These are phyloP conservation scores for Pseudogymnoascus sp. DNA, from an alignment of 2,329 filamentous ascomycete genomes.

Conservation along the genomic window DNA sequence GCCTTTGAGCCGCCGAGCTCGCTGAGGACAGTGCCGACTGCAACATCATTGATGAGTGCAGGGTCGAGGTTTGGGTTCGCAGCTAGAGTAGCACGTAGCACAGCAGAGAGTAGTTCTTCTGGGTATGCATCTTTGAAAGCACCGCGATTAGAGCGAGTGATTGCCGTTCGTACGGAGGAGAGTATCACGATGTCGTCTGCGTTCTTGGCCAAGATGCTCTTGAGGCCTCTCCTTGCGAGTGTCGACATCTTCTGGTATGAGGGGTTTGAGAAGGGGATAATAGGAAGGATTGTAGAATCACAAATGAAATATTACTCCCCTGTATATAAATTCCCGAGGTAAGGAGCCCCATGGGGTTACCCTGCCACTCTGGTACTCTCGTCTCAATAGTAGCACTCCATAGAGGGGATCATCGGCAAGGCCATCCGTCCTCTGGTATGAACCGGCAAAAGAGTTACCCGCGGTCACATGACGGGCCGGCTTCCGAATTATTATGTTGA, in stretches of 20 bases:
- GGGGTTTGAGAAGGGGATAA: background rate
- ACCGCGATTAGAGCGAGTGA: slow-evolving; percentile 78
- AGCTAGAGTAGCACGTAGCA: slow-evolving; percentile 59
- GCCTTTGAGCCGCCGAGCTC: slow-evolving; percentile 88
- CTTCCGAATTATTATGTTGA: too few relatives aligned
- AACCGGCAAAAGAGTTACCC: slow-evolving; percentile 8
- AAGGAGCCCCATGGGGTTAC: slow-evolving; percentile 1
- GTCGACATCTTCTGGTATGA: slow-evolving; percentile 21
- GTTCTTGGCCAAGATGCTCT: slow-evolving; percentile 68
- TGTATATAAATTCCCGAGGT: slow-evolving; percentile 7
- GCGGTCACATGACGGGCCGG: background rate
- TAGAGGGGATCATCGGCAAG: background rate
- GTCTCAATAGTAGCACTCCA: background rate
- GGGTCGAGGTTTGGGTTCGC: slow-evolving; percentile 67
- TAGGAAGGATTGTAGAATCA: background rate
- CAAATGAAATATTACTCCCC: slow-evolving; percentile 2
- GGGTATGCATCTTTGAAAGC: slow-evolving; percentile 81
- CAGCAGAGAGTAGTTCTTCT: slow-evolving; percentile 72
- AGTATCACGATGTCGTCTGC: slow-evolving; percentile 81
- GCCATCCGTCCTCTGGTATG: background rate
- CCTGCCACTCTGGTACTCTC: background rate
- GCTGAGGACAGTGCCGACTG: slow-evolving; percentile 80
- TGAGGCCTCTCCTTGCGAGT: slow-evolving; percentile 55
- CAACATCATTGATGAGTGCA: slow-evolving; percentile 66
- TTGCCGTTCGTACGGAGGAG: slow-evolving; percentile 80